Conservation (phyloP, 1,284 basidiomycete species). For the Ganoderma meredithae region DNA sequence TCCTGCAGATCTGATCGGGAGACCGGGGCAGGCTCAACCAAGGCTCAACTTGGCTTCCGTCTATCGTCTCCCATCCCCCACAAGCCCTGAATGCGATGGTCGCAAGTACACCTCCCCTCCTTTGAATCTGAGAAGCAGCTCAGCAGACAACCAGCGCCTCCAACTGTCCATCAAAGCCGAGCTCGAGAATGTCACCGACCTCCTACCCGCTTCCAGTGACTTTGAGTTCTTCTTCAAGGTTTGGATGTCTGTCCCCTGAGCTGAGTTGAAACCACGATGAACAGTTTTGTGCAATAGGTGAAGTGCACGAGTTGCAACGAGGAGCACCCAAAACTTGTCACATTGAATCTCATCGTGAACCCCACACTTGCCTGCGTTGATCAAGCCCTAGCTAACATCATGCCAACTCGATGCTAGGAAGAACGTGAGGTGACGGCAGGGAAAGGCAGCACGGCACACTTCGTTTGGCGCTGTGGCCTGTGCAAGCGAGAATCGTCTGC, state of each 20-base stretch:
- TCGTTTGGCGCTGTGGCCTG: slow-evolving; percentile 79
- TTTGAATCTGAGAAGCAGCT: slow-evolving; percentile 6
- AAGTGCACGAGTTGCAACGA: slow-evolving; percentile 82
- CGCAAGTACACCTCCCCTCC: slow-evolving; percentile 34
- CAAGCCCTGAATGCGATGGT: slow-evolving; percentile 37
- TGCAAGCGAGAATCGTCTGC: slow-evolving; percentile 85
- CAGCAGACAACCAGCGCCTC: slow-evolving; percentile 49
- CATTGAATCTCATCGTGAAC: slow-evolving; percentile 71
- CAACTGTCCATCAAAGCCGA: slow-evolving; percentile 79
- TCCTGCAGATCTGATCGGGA: slow-evolving; percentile 24
- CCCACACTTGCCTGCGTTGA: slow-evolving; percentile 5
- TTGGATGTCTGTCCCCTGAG: not conserved
- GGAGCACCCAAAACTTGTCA: slow-evolving; percentile 70
- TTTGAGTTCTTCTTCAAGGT: slow-evolving; percentile 86
- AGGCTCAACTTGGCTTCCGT: not conserved
- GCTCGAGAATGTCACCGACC: slow-evolving; percentile 76
- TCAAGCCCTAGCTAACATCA: not conserved
- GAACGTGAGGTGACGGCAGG: slow-evolving; percentile 66
- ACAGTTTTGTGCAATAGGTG: slow-evolving; percentile 55
- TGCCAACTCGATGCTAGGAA: slow-evolving; percentile 54
- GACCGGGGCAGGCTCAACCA: slow-evolving; percentile 11
- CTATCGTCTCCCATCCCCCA: slow-evolving; percentile 5
- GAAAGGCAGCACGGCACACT: slow-evolving; percentile 73
- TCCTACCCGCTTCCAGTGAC: slow-evolving; percentile 65
- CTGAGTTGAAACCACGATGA: not conserved